phyloP scores from a whole-genome alignment of 2,329 filamentous ascomycete genomes.

The Penicillium sp. region DNA sequence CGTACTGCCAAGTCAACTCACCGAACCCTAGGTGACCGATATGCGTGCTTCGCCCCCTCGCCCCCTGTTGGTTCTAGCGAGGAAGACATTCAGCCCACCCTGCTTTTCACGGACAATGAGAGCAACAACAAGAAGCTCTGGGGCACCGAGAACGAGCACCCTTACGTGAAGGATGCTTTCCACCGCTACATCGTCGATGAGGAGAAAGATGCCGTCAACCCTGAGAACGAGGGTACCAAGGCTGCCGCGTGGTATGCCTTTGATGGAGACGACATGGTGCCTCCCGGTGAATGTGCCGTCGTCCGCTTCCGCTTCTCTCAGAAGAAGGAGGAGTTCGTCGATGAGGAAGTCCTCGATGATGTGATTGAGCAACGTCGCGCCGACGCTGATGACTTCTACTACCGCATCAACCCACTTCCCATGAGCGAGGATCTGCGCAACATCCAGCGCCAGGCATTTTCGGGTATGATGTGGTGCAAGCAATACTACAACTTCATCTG shows the following conservation, averaged over 20 bases:
- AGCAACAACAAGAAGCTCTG: conserved; percentile 81
- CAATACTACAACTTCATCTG: conserved; percentile 96
- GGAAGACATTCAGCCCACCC: conserved; percentile 77
- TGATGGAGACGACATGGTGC: conserved; percentile 82
- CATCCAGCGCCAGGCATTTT: conserved; percentile 90
- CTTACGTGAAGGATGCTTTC: conserved; percentile 94
- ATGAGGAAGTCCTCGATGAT: conserved; percentile 90
- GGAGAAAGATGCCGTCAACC: conserved; percentile 79
- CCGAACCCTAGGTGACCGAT: conserved; percentile 75
- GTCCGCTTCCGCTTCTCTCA: conserved; percentile 86
- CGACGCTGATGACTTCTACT: conserved; percentile 97
- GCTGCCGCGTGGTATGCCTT: conserved; percentile 89
- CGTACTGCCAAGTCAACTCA: conserved; percentile 75
- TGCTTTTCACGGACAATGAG: conserved; percentile 95
- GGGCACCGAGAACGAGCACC: conserved; percentile 70
- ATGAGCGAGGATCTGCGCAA: conserved; percentile 93
- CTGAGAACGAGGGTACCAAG: conserved; percentile 77
- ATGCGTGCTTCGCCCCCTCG: conserved; percentile 81
- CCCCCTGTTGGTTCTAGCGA: conserved; percentile 76
- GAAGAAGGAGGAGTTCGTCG: conserved; percentile 72
- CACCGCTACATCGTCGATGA: conserved; percentile 81
- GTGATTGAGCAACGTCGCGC: conserved; percentile 78
- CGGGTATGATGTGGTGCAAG: conserved; percentile 98
- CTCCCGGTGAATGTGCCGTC: conserved; percentile 88
- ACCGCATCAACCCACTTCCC: conserved; percentile 83